Conservation (phyloP, 306 rosid species). For the Quercus ilex region DNA sequence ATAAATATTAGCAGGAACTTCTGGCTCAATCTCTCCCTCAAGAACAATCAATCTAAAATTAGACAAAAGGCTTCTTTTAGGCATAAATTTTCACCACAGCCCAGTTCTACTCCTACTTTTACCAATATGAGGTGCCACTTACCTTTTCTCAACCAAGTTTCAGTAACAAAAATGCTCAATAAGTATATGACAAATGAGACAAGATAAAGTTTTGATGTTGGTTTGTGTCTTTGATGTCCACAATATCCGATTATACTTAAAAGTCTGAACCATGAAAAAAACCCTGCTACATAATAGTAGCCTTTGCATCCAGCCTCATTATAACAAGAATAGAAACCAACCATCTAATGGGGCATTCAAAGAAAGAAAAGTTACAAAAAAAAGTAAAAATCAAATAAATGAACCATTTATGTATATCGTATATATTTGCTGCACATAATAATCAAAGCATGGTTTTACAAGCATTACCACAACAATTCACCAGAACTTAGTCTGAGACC, state of each 20-base stretch:
- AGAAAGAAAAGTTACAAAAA: not conserved
- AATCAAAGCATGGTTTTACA: not conserved
- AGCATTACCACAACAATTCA: not conserved
- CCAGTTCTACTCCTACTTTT: no score
- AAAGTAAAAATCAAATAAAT: not conserved
- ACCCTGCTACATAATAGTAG: not conserved
- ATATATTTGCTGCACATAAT: not conserved
- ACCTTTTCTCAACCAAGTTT: not conserved
- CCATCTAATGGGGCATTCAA: not conserved
- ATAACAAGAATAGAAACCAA: not conserved
- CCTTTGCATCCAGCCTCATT: not conserved
- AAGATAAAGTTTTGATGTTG: not conserved
- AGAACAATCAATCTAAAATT: not conserved
- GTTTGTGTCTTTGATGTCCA: not conserved
- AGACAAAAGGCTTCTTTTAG: not conserved
- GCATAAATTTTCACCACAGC: not conserved
- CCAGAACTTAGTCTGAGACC: not conserved
- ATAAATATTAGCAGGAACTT: no score
- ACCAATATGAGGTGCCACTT: not conserved
- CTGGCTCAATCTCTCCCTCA: not conserved
- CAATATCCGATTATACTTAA: not conserved
- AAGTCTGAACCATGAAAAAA: not conserved
- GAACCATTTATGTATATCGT: not conserved
- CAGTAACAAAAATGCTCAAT: no score
- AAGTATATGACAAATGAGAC: no score